Evolutionary conservation across 148 eudicot genomes (phyloP).

Genomic region (Selenicereus undatus): DNA sequence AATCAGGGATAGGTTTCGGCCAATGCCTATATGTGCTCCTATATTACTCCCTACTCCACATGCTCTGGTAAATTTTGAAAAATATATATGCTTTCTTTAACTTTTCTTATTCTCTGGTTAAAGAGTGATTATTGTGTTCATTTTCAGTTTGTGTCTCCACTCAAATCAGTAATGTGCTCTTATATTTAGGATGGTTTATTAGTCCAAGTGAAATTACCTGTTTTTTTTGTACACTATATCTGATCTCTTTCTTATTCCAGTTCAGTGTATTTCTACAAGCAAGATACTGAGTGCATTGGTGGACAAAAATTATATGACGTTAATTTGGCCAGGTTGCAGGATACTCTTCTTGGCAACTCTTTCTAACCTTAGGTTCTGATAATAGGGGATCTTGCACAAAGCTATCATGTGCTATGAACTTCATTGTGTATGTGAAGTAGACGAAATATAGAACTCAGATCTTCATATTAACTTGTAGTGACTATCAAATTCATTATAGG

Average conservation of each 20-base stretch:
- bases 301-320: neutral
- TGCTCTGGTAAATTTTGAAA: constrained; percentile 61
- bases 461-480: neutral
- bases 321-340: neutral
- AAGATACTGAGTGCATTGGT: neutral
- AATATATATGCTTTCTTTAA: neutral
- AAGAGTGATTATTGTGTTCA: constrained; percentile 3
- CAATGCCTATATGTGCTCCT: constrained; percentile 91
- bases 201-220: neutral
- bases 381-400: neutral
- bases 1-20: constrained; percentile 84
- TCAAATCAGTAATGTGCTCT: neutral
- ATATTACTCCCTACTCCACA: constrained; percentile 90
- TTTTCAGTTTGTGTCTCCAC: constrained; percentile 3
- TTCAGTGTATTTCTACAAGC: neutral
- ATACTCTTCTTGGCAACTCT: neutral
- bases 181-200: neutral
- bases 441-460: neutral
- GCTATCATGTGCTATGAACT: neutral
- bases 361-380: neutral
- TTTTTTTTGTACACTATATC: neutral
- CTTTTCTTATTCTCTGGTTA: constrained; percentile 3
- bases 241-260: neutral
- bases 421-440: neutral
- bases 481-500: neutral